Evolutionary conservation across 352 stramenopile genomes (phyloP), one percentile per base, ranked within the genome.

Genomic region (Pythium monospermum): DNA sequence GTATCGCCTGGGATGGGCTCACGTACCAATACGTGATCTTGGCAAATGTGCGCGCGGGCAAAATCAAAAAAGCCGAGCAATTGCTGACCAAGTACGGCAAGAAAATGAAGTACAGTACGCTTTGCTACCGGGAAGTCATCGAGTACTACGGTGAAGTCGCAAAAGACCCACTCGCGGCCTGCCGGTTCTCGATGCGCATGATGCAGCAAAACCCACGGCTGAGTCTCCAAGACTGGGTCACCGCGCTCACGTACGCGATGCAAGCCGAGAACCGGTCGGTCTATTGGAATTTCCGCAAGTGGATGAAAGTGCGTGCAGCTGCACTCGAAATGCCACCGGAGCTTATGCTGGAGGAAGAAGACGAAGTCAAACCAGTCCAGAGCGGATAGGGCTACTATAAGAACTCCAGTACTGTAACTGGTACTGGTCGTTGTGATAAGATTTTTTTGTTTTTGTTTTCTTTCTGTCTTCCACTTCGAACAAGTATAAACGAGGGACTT

Each of bases 201-300:
- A 91, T 91, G 81, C 74, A 88, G 57, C 49, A 74, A 48, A 91
- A 91, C 52, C 71, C 82, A 49, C 76, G 74, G 1, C 56, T 91
- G 58, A 89, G 77, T 53, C 77, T 74, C 19, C 62, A 80, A 19
- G 83, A 94, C 59, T 94, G 83, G 83, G 64, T 80, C 59, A 86
- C 86, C 40, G 83, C 83, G 27, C 68, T 93, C 16, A 65, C 58
- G 0, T 57, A 72, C 37, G 61, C 83, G 43, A 62, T 93, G 47
- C 60, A 82, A 51, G 59, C 89, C 31, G 67, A 64, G 13, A 80
- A 93, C 54, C 72, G 70, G 35, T 69, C 76, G 44, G 56, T 80
- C 7, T 93, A 93, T 63, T 93, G 83, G 83, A 89, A 87, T 59
- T 93, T 93, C 59, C 83, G 83, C 63, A 89, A 90, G 61, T 90